Evolutionary conservation across 2,329 filamentous ascomycete species (phyloP).

Genomic region (Xylaria sp.): DNA sequence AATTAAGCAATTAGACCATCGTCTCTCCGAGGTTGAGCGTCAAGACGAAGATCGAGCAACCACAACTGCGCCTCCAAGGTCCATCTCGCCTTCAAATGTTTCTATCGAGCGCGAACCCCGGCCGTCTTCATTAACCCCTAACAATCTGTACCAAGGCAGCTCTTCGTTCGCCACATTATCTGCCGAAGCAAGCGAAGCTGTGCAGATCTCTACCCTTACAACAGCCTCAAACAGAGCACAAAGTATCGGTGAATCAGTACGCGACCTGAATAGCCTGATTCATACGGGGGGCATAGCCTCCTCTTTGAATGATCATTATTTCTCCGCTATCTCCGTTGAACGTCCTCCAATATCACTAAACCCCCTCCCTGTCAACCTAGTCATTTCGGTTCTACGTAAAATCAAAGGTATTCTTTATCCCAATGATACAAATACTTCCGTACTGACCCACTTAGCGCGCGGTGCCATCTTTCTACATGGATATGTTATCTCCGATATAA

Average conservation of each 20-base stretch:
- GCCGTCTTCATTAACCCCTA: not conserved
- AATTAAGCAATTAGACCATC: not conserved
- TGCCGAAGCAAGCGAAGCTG: not conserved
- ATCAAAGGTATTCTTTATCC: not conserved
- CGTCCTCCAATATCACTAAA: not conserved
- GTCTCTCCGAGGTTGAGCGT: not conserved
- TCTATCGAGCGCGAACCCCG: not conserved
- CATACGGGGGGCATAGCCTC: not conserved
- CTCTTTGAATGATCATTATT: not conserved
- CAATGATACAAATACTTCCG: not conserved
- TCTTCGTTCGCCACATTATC: not conserved
- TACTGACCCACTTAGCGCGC: not conserved
- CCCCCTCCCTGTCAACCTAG: not conserved
- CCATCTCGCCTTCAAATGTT: not conserved
- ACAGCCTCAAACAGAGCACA: not conserved
- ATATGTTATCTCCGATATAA: not conserved
- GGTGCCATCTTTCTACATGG: not conserved
- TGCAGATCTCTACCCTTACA: not conserved
- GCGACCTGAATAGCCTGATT: not conserved
- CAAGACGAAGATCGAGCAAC: not conserved
- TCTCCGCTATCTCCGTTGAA: not conserved
- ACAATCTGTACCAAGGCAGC: not conserved
- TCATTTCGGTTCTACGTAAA: not conserved
- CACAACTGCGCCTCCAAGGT: not conserved
- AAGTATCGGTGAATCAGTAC: not conserved